phyloP scores from a whole-genome alignment of 495 filamentous ascomycete genomes.

The Penicillium antarcticum region DNA sequence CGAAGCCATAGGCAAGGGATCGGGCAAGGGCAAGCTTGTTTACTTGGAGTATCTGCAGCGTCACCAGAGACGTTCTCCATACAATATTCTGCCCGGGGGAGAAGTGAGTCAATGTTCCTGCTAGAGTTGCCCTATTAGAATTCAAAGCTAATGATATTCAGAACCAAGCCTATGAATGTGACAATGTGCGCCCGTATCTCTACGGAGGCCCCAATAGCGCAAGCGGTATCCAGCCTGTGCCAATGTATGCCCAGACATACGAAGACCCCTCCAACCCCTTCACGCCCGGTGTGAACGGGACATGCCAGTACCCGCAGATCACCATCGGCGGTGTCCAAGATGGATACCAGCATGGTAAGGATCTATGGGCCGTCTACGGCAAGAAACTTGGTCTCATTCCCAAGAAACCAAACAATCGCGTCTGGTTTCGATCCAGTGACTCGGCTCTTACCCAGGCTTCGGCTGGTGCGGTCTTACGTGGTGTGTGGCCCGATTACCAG shows the following conservation, averaged over 20 bases:
- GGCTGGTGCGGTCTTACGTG: conserved; percentile 39
- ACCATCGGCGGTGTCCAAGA: conserved; percentile 42
- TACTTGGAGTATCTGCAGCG: conserved; percentile 44
- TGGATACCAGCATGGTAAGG: conserved; percentile 40
- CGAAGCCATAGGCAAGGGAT: conserved; percentile 22
- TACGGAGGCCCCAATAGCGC: conserved; percentile 27
- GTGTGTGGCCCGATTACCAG: conserved; percentile 33
- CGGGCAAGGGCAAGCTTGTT: conserved; percentile 29
- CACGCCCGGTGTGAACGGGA: conserved; percentile 30
- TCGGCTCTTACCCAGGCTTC: conserved; percentile 37
- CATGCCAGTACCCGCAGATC: conserved; percentile 45
- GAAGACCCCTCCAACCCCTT: conserved; percentile 38
- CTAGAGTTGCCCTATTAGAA: no score
- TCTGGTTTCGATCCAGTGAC: conserved; percentile 42
- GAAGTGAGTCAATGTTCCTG: conserved; percentile 21
- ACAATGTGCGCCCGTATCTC: conserved; percentile 37
- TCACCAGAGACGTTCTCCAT: conserved; percentile 40
- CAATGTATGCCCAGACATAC: conserved; percentile 41
- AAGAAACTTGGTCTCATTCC: conserved; percentile 34
- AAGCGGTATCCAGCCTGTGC: conserved; percentile 24
- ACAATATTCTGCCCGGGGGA: conserved; percentile 41
- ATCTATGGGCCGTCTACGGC: conserved; percentile 37
- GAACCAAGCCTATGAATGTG: conserved; percentile 42
- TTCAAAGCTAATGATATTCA: conserved; percentile 10
- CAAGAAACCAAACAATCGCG: conserved; percentile 18